Conservation (phyloP, 192 early-diverging fungal genomes). For the Phlyctochytrium planicorne region DNA sequence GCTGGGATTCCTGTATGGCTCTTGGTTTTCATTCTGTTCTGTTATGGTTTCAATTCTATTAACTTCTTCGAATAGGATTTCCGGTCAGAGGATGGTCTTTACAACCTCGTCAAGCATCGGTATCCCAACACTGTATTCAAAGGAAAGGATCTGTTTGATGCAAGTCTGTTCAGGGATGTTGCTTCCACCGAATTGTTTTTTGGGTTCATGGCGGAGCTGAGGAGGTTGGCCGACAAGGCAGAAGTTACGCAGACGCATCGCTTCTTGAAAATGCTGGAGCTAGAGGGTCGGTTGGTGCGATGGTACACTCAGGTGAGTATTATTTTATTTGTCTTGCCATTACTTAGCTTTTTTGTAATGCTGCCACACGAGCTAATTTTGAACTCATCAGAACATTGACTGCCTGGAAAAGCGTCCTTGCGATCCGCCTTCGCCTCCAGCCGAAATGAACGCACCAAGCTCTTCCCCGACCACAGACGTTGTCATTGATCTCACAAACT, state of each 20-base stretch:
- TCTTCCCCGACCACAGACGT: background rate
- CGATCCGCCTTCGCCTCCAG: constrained; percentile 21
- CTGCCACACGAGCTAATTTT: too few species aligned
- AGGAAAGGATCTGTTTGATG: constrained; percentile 87
- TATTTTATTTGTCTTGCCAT: background rate
- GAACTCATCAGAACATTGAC: constrained; percentile 74
- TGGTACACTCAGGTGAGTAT: constrained; percentile 81
- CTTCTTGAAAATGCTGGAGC: constrained; percentile 78
- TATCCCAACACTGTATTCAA: constrained; percentile 69
- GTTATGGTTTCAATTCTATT: background rate
- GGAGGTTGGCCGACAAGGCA: constrained; percentile 69
- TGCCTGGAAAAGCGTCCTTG: constrained; percentile 79
- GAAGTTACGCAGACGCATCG: constrained; percentile 78
- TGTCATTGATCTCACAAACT: background rate
- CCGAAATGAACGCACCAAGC: background rate
- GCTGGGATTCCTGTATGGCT: constrained; percentile 74
- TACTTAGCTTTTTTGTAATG: too few species aligned
- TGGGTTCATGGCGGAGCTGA: constrained; percentile 85
- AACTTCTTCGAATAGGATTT: constrained; percentile 51
- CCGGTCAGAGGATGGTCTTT: constrained; percentile 78
- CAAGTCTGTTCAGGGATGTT: constrained; percentile 70
- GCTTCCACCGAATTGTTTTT: constrained; percentile 57
- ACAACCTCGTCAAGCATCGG: constrained; percentile 75
- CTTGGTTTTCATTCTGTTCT: background rate
- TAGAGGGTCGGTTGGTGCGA: constrained; percentile 73